Percentiles rank a stretch among this genome's conserved stretches.
Conservation (phyloP, 2,329 filamentous ascomycete genomes). For the Apiospora aurea region DNA sequence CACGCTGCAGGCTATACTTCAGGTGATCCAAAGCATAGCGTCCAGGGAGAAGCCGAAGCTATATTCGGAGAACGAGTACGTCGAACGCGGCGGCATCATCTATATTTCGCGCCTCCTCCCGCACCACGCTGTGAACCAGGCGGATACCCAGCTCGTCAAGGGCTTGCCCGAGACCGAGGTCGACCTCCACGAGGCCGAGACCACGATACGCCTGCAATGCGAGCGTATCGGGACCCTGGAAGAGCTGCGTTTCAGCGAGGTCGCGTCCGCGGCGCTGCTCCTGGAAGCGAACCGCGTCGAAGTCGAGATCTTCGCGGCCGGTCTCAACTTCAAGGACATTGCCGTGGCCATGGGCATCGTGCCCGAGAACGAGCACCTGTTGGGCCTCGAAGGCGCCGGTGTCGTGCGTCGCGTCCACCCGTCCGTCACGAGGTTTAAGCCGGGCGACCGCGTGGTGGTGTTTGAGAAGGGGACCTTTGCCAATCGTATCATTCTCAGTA, state of each 20-base stretch:
- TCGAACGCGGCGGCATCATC: background rate
- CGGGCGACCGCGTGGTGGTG: background rate
- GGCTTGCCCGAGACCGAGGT: too few species aligned
- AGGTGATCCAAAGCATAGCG: too few species aligned
- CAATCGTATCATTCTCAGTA: background rate
- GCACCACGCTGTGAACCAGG: background rate
- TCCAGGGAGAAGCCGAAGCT: too few species aligned
- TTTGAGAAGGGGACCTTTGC: background rate
- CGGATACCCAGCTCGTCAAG: background rate
- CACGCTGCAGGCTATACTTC: too few species aligned
- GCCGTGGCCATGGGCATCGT: slow-evolving; percentile 29
- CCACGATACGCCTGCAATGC: slow-evolving; percentile 15
- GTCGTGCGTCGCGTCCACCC: background rate
- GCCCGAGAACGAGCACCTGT: slow-evolving; percentile 23
- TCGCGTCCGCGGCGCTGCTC: background rate
- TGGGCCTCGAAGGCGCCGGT: background rate
- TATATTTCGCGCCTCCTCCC: background rate
- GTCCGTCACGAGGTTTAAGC: background rate
- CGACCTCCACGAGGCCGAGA: too few species aligned
- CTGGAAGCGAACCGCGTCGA: slow-evolving; percentile 24
- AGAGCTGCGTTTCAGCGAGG: slow-evolving; percentile 24
- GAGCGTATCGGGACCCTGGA: slow-evolving; percentile 28
- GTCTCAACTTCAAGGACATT: slow-evolving; percentile 31
- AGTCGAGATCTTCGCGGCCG: slow-evolving; percentile 27
- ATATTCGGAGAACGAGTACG: background rate